Conservation (phyloP, 2,329 filamentous ascomycete species). For the Fusarium nurragi region DNA sequence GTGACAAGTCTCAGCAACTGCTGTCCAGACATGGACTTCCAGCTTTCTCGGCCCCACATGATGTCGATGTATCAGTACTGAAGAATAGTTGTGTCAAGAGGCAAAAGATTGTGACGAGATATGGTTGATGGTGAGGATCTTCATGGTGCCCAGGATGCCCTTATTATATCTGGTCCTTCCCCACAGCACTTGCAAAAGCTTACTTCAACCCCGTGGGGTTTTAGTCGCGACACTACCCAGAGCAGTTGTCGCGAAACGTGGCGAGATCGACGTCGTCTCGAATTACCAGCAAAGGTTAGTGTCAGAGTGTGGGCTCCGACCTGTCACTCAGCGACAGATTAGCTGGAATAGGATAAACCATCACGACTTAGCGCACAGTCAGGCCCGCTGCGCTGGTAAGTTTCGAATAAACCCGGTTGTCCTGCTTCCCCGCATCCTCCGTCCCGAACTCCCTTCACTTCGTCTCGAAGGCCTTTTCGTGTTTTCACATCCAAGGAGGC, state of each 20-base stretch:
- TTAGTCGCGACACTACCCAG: neutral
- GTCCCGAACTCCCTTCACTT: neutral
- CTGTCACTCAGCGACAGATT: too few relatives aligned
- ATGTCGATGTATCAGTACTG: neutral
- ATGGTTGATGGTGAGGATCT: neutral
- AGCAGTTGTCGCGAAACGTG: neutral
- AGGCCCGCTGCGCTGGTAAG: neutral
- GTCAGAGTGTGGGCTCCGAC: neutral
- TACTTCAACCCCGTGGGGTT: constrained; percentile 1
- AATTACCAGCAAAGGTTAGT: neutral
- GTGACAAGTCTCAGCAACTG: constrained; percentile 26
- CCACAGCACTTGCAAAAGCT: neutral
- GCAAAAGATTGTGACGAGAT: neutral
- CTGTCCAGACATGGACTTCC: constrained; percentile 13
- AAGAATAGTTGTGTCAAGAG: neutral
- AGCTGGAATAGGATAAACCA: neutral
- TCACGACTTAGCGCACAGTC: neutral
- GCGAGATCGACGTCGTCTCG: neutral
- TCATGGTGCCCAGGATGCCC: neutral
- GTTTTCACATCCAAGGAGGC: neutral
- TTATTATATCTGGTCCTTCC: neutral
- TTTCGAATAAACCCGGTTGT: neutral
- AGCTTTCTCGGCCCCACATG: constrained; percentile 16
- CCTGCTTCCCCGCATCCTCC: neutral
- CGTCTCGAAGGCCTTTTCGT: neutral